Evolutionary conservation across 768 basidiomycete species (phyloP), one percentile per base, ranked within the genome.

Genomic region (Rhizopogon rudus): DNA sequence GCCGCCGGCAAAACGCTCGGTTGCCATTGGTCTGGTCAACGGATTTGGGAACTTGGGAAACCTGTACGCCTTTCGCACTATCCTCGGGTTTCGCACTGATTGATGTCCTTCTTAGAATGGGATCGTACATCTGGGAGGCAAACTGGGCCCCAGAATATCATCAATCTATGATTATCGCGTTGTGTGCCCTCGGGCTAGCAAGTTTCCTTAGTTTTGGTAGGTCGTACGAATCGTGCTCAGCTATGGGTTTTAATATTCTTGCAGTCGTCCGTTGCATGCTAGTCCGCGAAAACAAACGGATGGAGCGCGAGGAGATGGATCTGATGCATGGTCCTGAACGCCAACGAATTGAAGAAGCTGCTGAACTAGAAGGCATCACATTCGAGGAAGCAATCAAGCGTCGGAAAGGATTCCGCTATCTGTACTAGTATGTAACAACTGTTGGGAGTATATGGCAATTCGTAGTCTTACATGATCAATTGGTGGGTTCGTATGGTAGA

Each of bases 61-160:
- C 57, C 53, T 86, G 83, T 84, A 66, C 17, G 80, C 71, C 8
- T 46, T 33, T 12, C 7, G 16, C 25, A 6, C 5, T 28, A 8
- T 29, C 42, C 16, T 39, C 9, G 9, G 29, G 13, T 22, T 37
- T 14, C 46, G 8, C 37, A 42, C 16, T 25, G 12, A 41, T 5
- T 16, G 40, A 12, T 22, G 14, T n/a, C 16, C 5, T 31, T 14
- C 44, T 3, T 14, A 85, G 83, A 3, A 82, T 82, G 63, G 81
- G 82, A 9, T 83, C 83, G 0, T 85, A 79, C 58, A 77, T 79
- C 0, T 87, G 84, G 85, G 80, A 81, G 60, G 62, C 78, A 4
- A 65, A 70, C 17, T 87, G 84, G 84, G 73, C 80, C 3, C 85
- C 83, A 0, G 60, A 75, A 55, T 87, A 86, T 57, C 83, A 83